Conservation (phyloP, 2,329 filamentous ascomycete genomes). For the Graphium sp. region DNA sequence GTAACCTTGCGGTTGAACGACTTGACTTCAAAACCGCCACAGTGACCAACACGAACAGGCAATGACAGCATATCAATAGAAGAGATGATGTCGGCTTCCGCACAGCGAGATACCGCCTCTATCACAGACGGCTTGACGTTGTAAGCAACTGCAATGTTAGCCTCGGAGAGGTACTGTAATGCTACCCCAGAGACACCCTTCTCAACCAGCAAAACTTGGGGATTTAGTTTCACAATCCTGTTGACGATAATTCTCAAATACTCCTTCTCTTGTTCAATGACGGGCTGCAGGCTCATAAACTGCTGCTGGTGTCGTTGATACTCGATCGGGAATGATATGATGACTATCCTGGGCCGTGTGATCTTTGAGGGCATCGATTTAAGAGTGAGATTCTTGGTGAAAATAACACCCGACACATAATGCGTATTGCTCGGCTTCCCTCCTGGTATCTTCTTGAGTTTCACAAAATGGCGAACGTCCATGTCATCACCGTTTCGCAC, state of each 20-base stretch:
- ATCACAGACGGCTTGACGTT: slow-evolving; percentile 95
- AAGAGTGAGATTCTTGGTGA: slow-evolving; percentile 88
- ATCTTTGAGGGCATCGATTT: slow-evolving; percentile 93
- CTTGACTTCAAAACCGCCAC: slow-evolving; percentile 83
- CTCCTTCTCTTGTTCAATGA: slow-evolving; percentile 92
- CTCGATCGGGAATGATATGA: slow-evolving; percentile 89
- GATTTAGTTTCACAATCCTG: slow-evolving; percentile 70
- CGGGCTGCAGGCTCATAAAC: slow-evolving; percentile 95
- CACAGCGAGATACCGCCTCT: slow-evolving; percentile 83
- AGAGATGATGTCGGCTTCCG: slow-evolving; percentile 81
- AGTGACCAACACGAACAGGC: slow-evolving; percentile 56
- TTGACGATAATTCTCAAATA: slow-evolving; percentile 84
- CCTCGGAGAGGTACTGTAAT: slow-evolving; percentile 71
- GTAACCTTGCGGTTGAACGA: slow-evolving; percentile 68
- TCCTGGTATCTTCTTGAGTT: slow-evolving; percentile 89
- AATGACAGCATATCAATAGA: slow-evolving; percentile 84
- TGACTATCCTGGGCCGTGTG: slow-evolving; percentile 66
- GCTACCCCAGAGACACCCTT: slow-evolving; percentile 86
- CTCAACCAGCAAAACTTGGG: slow-evolving; percentile 79
- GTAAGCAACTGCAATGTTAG: slow-evolving; percentile 83
- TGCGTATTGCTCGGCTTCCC: slow-evolving; percentile 79
- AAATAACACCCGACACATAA: slow-evolving; percentile 95
- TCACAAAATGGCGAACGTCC: slow-evolving; percentile 94
- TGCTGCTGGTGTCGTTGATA: slow-evolving; percentile 81
- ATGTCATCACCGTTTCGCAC: slow-evolving; percentile 85